phyloP scores from a whole-genome alignment of 805 yeast species.

The Wickerhamiella sorbophila region DNA sequence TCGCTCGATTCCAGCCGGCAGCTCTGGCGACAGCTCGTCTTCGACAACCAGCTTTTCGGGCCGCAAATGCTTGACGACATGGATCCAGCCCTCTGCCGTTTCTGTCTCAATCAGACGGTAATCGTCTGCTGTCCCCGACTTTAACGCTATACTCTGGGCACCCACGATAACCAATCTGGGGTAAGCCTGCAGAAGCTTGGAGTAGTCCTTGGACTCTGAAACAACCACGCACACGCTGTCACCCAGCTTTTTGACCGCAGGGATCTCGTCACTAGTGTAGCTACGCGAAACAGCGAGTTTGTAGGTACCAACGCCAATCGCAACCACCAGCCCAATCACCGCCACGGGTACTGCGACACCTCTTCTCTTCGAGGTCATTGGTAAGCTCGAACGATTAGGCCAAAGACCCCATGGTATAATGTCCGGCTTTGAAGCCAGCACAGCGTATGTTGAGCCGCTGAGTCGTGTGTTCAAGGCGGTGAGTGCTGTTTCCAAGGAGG shows the following conservation, averaged over 20 bases:
- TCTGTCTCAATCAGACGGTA: constrained; percentile 33
- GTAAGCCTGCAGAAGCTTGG: not conserved
- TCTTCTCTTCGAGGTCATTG: not conserved
- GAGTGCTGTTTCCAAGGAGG: constrained; percentile 2
- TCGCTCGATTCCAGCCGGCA: constrained; percentile 4
- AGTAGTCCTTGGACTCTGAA: not conserved
- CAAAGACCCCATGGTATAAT: not conserved
- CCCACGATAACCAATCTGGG: constrained; percentile 7
- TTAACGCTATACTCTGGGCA: constrained; percentile 15
- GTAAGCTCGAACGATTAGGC: not conserved
- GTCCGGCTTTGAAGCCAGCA: constrained; percentile 8
- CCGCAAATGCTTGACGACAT: constrained; percentile 39
- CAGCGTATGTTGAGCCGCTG: constrained; percentile 11
- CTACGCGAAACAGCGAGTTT: not conserved
- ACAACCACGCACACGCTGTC: not conserved
- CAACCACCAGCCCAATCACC: not conserved
- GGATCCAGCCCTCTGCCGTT: constrained; percentile 37
- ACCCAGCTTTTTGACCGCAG: not conserved
- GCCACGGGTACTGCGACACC: not conserved
- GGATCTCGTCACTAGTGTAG: not conserved
- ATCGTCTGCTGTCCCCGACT: constrained; percentile 6
- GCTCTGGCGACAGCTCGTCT: constrained; percentile 5
- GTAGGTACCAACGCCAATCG: not conserved
- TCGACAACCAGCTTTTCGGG: constrained; percentile 23
- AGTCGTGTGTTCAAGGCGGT: constrained; percentile 11